Evolutionary conservation across 805 yeast genomes (phyloP).

Genomic region (Yarrowia sp.): DNA sequence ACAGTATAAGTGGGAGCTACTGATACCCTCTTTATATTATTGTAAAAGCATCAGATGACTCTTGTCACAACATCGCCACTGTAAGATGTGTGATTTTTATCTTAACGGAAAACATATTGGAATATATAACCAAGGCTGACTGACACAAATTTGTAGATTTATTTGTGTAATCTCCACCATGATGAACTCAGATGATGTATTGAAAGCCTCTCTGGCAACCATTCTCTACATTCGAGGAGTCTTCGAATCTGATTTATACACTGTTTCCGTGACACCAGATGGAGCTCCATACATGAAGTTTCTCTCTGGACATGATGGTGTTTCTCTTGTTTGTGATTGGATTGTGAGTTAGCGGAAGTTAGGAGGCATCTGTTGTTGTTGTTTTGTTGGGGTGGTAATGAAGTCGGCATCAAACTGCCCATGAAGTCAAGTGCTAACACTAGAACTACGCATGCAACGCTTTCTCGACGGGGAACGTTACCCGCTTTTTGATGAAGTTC

Average conservation of each 20-base stretch:
- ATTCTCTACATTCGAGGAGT: conserved; percentile 31
- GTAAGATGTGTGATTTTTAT: no score
- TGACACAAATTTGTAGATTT: no score
- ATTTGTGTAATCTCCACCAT: neutral
- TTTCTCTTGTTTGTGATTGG: conserved; percentile 7
- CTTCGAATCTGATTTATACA: neutral
- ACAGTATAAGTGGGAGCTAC: no score
- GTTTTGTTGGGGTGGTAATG: no score
- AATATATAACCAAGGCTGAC: no score
- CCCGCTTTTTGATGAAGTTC: conserved; percentile 12
- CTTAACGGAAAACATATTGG: no score
- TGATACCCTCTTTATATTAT: no score
- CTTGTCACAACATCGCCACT: no score
- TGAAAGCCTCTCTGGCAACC: conserved; percentile 14
- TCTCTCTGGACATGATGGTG: neutral
- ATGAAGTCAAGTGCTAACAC: neutral
- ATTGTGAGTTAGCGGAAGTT: no score
- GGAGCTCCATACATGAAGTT: conserved; percentile 18
- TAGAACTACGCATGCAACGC: conserved; percentile 31
- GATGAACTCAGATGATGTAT: conserved; percentile 14
- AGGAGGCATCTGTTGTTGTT: no score
- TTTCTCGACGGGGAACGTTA: neutral
- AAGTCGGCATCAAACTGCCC: no score
- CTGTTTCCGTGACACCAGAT: neutral
- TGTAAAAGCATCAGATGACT: no score